These are phyloP conservation scores for Emericellopsis terricola DNA, from an alignment of 495 filamentous ascomycete genomes.

Conservation along the genomic window DNA sequence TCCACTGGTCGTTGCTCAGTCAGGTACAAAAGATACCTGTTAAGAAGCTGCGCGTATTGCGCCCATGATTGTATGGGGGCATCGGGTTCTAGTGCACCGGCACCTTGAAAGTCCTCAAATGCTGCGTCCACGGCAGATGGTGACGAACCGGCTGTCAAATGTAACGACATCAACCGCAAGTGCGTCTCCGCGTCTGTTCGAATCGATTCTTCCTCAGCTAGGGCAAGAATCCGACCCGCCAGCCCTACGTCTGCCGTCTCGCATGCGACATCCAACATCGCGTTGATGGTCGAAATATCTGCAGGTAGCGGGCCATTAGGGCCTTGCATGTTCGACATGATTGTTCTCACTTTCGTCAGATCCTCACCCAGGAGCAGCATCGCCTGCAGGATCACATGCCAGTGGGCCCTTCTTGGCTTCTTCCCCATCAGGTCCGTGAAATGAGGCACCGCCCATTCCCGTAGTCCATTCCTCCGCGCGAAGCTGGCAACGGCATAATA, in stretches of 20 bases:
- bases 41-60: conserved; percentile 44
- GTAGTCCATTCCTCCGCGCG: conserved; percentile 31
- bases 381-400: conserved; percentile 58
- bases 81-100: neutral
- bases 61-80: conserved; percentile 21
- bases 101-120: conserved; percentile 32
- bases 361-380: conserved; percentile 46
- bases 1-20: conserved; percentile 33
- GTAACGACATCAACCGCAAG: conserved; percentile 58
- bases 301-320: conserved; percentile 27
- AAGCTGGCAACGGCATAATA: conserved; percentile 35
- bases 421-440: conserved; percentile 37
- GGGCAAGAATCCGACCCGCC: conserved; percentile 49
- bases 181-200: conserved; percentile 44
- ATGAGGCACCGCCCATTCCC: conserved; percentile 43
- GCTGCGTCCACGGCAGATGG: conserved; percentile 38
- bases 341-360: conserved; percentile 49
- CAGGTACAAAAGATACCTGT: conserved; percentile 59
- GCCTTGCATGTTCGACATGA: conserved; percentile 42
- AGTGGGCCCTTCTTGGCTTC: conserved; percentile 29
- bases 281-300: conserved; percentile 55
- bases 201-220: conserved; percentile 45
- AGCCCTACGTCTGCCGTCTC: conserved; percentile 48
- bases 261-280: conserved; percentile 55
- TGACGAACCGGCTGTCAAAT: conserved; percentile 48